phyloP scores from a whole-genome alignment of 2,329 filamentous ascomycete species.

The Cryphonectria carpinicola region DNA sequence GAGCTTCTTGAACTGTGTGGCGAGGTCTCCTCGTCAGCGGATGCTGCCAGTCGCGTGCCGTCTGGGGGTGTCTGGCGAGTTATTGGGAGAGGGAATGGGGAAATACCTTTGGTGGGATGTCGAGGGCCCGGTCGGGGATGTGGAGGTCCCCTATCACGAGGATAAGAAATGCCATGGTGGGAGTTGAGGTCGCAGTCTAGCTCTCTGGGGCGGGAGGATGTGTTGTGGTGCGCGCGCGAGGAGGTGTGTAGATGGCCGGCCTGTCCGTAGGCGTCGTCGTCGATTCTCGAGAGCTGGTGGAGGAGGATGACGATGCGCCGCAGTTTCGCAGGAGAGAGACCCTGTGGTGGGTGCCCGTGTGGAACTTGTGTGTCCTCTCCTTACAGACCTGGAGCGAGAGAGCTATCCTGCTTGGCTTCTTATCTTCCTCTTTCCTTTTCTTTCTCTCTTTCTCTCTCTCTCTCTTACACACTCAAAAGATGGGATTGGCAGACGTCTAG shows the following conservation, averaged over 20 bases:
- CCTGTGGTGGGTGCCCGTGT: not conserved
- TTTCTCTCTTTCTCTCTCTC: not conserved
- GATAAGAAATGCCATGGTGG: slow-evolving; percentile 83
- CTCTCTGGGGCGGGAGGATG: not conserved
- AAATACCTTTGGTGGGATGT: slow-evolving; percentile 84
- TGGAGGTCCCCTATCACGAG: slow-evolving; percentile 92
- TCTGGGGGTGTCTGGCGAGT: too few relatives aligned
- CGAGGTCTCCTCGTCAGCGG: not conserved
- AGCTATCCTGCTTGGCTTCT: not conserved
- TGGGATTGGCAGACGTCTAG: not conserved
- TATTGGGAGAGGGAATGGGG: slow-evolving; percentile 16
- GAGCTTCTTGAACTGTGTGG: slow-evolving; percentile 73
- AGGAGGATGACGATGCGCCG: not conserved
- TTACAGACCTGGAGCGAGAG: not conserved
- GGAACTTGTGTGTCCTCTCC: not conserved
- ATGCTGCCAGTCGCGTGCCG: not conserved
- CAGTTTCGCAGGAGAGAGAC: slow-evolving; percentile 11
- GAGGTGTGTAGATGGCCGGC: not conserved
- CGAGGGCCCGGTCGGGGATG: slow-evolving; percentile 88
- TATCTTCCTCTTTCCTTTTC: not conserved
- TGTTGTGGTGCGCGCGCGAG: not conserved
- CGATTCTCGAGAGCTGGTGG: not conserved
- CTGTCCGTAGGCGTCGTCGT: not conserved
- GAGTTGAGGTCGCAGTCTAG: not conserved
- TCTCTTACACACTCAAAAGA: too few relatives aligned